These are phyloP conservation scores for Rubroshorea leprosula DNA, from an alignment of 345 rosid genomes.

Conservation along the genomic window DNA sequence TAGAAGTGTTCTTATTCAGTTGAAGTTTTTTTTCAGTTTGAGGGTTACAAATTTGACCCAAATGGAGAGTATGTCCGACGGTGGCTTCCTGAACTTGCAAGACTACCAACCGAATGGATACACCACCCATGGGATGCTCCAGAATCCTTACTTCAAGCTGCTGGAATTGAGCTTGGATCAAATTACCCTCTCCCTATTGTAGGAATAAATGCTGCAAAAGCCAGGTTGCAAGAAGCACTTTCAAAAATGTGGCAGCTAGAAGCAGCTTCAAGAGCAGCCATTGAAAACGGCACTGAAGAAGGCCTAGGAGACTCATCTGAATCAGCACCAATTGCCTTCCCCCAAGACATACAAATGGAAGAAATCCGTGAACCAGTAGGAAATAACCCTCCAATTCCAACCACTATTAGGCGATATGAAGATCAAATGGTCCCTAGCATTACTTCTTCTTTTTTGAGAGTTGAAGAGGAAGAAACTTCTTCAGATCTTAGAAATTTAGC, in stretches of 20 bases:
- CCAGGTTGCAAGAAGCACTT: constrained; percentile 79
- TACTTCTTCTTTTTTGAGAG: constrained; percentile 67
- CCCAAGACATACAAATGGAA: constrained; percentile 65
- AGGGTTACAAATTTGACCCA: constrained; percentile 92
- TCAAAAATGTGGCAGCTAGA: constrained; percentile 90
- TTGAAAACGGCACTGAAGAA: constrained; percentile 92
- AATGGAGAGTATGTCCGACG: constrained; percentile 91
- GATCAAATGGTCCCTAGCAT: constrained; percentile 99
- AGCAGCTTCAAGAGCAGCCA: constrained; percentile 91
- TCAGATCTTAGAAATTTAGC: constrained; percentile 40
- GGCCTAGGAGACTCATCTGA: constrained; percentile 96
- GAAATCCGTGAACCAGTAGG: constrained; percentile 49
- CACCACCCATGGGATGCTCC: constrained; percentile 99
- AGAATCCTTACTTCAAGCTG: constrained; percentile 86
- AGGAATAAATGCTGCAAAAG: constrained; percentile 75
- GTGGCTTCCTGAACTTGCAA: constrained; percentile 97
- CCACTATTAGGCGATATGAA: constrained; percentile 47
- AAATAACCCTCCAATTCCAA: constrained; percentile 36
- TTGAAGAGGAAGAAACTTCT: constrained; percentile 69
- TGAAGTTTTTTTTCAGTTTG: constrained; percentile 40
- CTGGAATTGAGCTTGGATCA: constrained; percentile 94
- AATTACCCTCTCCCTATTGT: constrained; percentile 91
- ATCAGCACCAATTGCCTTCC: constrained; percentile 59
- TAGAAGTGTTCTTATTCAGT: constrained; percentile 3
- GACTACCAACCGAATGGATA: constrained; percentile 98